Evolutionary conservation across 495 filamentous ascomycete genomes (phyloP).

Genomic region (Aspergillus hancockii): DNA sequence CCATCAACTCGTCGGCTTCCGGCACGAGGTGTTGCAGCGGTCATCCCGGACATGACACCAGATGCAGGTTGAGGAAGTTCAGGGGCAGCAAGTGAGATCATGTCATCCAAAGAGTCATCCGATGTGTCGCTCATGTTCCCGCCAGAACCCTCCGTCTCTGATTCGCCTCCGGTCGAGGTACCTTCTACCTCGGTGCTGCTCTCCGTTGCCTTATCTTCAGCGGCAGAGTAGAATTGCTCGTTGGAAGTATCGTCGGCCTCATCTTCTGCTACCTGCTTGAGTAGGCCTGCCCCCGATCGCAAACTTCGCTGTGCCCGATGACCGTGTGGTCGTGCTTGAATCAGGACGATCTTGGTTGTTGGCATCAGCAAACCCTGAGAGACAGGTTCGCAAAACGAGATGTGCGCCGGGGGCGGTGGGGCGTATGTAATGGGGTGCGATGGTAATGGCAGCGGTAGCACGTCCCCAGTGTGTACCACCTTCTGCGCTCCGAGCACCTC

Average conservation of each 20-base stretch:
- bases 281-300: slow-evolving; percentile 30
- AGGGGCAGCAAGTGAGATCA: slow-evolving; percentile 82
- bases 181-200: slow-evolving; percentile 59
- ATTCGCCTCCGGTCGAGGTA: slow-evolving; percentile 55
- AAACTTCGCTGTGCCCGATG: slow-evolving; percentile 34
- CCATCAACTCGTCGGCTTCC: slow-evolving; percentile 64
- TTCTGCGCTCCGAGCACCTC: slow-evolving; percentile 68
- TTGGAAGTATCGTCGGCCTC: slow-evolving; percentile 79
- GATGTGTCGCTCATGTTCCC: slow-evolving; percentile 65
- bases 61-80: slow-evolving; percentile 66
- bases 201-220: slow-evolving; percentile 66
- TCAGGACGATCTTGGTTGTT: slow-evolving; percentile 68
- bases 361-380: slow-evolving; percentile 79
- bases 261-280: slow-evolving; percentile 65
- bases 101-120: slow-evolving; percentile 75
- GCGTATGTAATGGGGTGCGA: slow-evolving; percentile 90
- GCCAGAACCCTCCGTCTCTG: slow-evolving; percentile 47
- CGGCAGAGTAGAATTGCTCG: slow-evolving; percentile 86
- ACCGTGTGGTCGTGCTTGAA: slow-evolving; percentile 56
- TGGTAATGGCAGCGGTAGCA: slow-evolving; percentile 78
- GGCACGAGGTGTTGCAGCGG: slow-evolving; percentile 70
- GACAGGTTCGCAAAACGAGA: slow-evolving; percentile 70
- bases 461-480: slow-evolving; percentile 80
- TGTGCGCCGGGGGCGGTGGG: slow-evolving; percentile 70
- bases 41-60: slow-evolving; percentile 69